These are phyloP conservation scores for Dictyostelium brefeldianum DNA, from an alignment of 78 protist genomes.

Conservation along the genomic window DNA sequence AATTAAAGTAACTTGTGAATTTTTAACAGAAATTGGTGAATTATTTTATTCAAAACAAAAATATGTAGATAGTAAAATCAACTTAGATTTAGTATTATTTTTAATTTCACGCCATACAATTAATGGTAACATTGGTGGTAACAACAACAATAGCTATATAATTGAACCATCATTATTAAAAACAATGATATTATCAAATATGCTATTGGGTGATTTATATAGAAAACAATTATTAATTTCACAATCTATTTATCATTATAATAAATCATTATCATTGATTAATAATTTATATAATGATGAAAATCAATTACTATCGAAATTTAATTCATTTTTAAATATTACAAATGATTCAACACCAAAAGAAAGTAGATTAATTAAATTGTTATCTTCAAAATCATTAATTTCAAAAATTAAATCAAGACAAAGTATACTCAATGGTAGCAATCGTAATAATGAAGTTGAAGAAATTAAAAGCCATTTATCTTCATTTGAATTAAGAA, in stretches of 20 bases:
- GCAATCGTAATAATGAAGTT: not conserved
- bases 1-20: constrained; percentile 63
- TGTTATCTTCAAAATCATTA: constrained; percentile 19
- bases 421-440: not conserved
- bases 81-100: constrained; percentile 45
- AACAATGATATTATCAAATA: constrained; percentile 39
- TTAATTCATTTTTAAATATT: not conserved
- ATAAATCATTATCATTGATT: not conserved
- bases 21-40: constrained; percentile 67
- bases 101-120: not conserved
- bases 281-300: not conserved
- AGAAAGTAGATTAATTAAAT: constrained; percentile 41
- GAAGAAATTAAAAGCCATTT: constrained; percentile 24
- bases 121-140: not conserved
- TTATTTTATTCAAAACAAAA: constrained; percentile 52
- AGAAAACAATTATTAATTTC: constrained; percentile 36
- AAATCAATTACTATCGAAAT: not conserved
- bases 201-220: constrained; percentile 67
- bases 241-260: constrained; percentile 1
- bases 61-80: constrained; percentile 39
- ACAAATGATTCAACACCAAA: constrained; percentile 68
- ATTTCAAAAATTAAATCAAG: not conserved
- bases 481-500: constrained; percentile 15
- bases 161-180: constrained; percentile 26
- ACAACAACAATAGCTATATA: not conserved